Evolutionary conservation across 306 rosid species (phyloP), one percentile per base, ranked within the genome.

Genomic region (Cercis canadensis): DNA sequence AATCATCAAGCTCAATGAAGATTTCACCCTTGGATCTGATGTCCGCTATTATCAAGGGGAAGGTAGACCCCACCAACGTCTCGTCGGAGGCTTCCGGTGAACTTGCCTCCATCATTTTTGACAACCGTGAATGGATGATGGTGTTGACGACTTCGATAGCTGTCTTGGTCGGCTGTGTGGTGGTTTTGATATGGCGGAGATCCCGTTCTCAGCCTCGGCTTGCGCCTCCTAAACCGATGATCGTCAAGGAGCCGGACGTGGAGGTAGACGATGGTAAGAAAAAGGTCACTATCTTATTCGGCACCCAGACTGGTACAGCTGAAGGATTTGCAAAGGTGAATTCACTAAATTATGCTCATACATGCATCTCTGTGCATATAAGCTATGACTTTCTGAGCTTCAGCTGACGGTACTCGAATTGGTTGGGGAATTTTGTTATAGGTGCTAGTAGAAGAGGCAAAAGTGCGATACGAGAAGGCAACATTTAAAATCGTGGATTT

Each of bases 271-370:
- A 89, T 36, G 99, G 99, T 10, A 83, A 70, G 46, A 92, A 84
- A 74, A 92, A 92, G 82, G 93, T 92, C 60, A 86, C 93, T 16
- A 67, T 95, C 85, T 92, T 95, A 87, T 95, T 87, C 49, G 99
- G 99, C 16, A 95, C 99, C 11, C 99, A 95, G 72, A 95, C 99
- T 60, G 99, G 99, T 2, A 92, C 97, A 4, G 99, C 99, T 6
- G 99, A 95, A 87, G 99, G 99, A 11, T 95, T 95, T 61, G 90
- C 99, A 5, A 95, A 89, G 96, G 98, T 88, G 58, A 11, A 79
- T 14, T 37, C 2, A 6, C 5, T 12, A 8, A 37, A 52, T 34
- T 29, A 17, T 7, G 13, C n/a, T 12, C 15, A 15, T 40, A 5
- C 3, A 4, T 19, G 55, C 16, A 8, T 46, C 31, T 55, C 0